Conservation (phyloP, 805 yeast species). For the Candida saitoana region DNA sequence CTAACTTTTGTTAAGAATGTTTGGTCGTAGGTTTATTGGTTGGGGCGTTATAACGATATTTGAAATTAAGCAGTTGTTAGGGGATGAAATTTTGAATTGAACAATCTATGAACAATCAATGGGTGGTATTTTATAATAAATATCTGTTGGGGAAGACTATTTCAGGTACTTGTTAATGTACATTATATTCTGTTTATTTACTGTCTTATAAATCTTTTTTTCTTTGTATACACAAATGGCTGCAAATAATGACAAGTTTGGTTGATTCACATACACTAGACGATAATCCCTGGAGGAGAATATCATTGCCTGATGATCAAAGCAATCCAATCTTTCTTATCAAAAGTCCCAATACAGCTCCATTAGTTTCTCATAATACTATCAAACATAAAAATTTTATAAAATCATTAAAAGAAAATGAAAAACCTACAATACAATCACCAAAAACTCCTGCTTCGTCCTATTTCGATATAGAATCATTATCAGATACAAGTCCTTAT, state of each 20-base stretch:
- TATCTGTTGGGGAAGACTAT: too few relatives aligned
- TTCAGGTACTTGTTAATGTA: too few relatives aligned
- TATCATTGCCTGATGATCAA: not conserved
- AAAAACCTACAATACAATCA: not conserved
- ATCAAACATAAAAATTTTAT: not conserved
- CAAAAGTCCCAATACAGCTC: not conserved
- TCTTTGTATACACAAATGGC: not conserved
- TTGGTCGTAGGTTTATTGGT: not conserved
- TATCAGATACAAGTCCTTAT: constrained; percentile 9
- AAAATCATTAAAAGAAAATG: not conserved
- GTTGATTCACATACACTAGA: not conserved
- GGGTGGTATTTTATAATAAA: too few relatives aligned
- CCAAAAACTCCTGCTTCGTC: constrained; percentile 4
- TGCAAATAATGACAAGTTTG: not conserved
- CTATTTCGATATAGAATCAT: constrained; percentile 11
- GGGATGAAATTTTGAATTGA: too few relatives aligned
- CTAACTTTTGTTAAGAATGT: not conserved
- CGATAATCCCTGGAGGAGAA: not conserved
- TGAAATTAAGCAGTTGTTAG: not conserved
- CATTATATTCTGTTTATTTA: too few relatives aligned
- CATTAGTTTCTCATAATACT: not conserved
- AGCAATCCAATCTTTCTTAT: not conserved
- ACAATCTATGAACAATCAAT: too few relatives aligned
- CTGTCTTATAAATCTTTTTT: too few relatives aligned
- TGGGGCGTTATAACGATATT: not conserved